Evolutionary conservation across 768 basidiomycete species (phyloP).

Genomic region (Pleurotus pulmonarius): DNA sequence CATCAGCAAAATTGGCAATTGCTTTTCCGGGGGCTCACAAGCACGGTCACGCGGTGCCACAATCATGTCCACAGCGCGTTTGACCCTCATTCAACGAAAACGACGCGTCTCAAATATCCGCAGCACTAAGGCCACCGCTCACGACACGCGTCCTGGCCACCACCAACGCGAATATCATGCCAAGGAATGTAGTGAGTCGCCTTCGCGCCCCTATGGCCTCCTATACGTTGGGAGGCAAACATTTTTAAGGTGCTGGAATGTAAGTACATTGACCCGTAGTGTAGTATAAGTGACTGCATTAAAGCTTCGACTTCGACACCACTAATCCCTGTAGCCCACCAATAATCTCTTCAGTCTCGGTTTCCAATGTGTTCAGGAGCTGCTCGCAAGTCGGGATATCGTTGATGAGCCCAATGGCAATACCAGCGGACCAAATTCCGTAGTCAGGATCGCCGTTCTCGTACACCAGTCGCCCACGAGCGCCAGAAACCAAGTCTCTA

Average conservation of each 20-base stretch:
- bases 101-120: neutral
- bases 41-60: constrained; percentile 34
- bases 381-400: constrained; percentile 83
- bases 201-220: too few species aligned
- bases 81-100: constrained; percentile 3
- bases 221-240: neutral
- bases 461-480: constrained; percentile 69
- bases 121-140: too few species aligned
- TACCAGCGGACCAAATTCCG: constrained; percentile 81
- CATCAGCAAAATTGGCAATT: constrained; percentile 5
- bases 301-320: constrained; percentile 35
- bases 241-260: neutral
- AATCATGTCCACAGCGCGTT: neutral
- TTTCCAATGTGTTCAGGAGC: constrained; percentile 65
- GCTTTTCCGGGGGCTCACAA: constrained; percentile 23
- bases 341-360: constrained; percentile 70
- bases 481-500: constrained; percentile 71
- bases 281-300: constrained; percentile 3
- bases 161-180: too few species aligned
- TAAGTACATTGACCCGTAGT: neutral
- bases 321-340: constrained; percentile 35
- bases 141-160: too few species aligned
- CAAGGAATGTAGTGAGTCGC: too few species aligned
- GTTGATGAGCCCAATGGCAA: constrained; percentile 67
- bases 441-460: constrained; percentile 82